Evolutionary conservation across 2,329 filamentous ascomycete genomes (phyloP), one percentile per base, ranked within the genome.

Genomic region (Sclerotinia subarctica): DNA sequence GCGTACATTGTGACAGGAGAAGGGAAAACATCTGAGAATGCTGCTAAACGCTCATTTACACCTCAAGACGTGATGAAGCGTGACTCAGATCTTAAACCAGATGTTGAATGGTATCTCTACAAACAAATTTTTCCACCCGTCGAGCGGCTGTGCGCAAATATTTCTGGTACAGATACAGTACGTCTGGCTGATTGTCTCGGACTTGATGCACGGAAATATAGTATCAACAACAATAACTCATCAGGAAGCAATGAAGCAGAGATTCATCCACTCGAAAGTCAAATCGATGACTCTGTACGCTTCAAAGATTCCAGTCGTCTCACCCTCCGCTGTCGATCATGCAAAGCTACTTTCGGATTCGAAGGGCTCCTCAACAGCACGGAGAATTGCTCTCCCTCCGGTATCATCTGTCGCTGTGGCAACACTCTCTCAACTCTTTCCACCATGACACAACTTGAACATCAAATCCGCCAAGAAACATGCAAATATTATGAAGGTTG

Each of bases 41-140:
- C 93, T 2, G 91, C 95, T 29, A 97, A 97, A 80, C 92, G 96
- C 73, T 94, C 95, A 4, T 94, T 92, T 78, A 89, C 91, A 6
- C 90, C 92, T 1, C 90, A 93, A 68, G 95, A 99, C 78, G 88
- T 96, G 24, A 82, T 92, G 69, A 96, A 95, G 76, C 77, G 87
- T 21, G 91, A 91, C 73, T 88, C 90, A 1, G 89, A 83, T 1
- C 84, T 99, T 8, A 85, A 90, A 68, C 92, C 94, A 2, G 95
- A 99, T 76, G 86, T 97, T n/a, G 95, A 99, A 77, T 98, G 94
- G 86, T 99, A 99, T 79, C 87, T 99, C 51, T 90, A 93, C 82
- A 99, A 99, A 82, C 95, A 99, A 79, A 97, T 99, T 69, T 93
- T 99, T 80, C 95, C 95, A 15, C 95, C 95, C 0, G 95, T 99